Evolutionary conservation across 139 green algal species (phyloP).

Genomic region (Tetraselmis chui): DNA sequence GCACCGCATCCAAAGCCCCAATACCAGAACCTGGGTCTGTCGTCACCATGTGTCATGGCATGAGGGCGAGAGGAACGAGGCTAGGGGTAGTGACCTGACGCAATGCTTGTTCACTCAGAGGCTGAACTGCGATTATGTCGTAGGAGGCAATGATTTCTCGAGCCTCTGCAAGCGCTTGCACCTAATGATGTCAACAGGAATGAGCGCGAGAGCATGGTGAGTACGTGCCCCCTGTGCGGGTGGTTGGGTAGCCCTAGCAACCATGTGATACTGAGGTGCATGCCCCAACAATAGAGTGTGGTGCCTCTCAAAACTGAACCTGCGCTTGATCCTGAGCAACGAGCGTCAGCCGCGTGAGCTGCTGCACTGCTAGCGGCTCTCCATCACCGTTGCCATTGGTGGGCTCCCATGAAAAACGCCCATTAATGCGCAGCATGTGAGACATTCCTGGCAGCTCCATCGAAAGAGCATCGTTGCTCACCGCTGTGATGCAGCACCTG

Average conservation of each 20-base stretch:
- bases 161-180: slow-evolving; percentile 13
- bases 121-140: slow-evolving; percentile 53
- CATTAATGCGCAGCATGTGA: slow-evolving; percentile 14
- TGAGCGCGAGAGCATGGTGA: no score
- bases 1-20: no score
- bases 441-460: neutral
- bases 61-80: no score
- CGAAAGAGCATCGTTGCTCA: slow-evolving; percentile 15
- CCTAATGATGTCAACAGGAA: neutral
- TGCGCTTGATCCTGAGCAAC: slow-evolving; percentile 19
- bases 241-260: no score
- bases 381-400: slow-evolving; percentile 12
- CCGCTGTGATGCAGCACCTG: slow-evolving; percentile 24
- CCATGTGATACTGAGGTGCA: no score
- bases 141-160: slow-evolving; percentile 28
- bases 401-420: neutral
- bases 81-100: slow-evolving; percentile 25
- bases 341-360: slow-evolving; percentile 44
- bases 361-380: slow-evolving; percentile 12
- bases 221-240: no score
- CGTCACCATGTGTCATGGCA: no score
- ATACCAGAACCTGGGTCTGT: no score
- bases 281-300: no score
- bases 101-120: slow-evolving; percentile 38
- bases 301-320: neutral